phyloP scores from a whole-genome alignment of 768 basidiomycete species.

The Russula sp. region DNA sequence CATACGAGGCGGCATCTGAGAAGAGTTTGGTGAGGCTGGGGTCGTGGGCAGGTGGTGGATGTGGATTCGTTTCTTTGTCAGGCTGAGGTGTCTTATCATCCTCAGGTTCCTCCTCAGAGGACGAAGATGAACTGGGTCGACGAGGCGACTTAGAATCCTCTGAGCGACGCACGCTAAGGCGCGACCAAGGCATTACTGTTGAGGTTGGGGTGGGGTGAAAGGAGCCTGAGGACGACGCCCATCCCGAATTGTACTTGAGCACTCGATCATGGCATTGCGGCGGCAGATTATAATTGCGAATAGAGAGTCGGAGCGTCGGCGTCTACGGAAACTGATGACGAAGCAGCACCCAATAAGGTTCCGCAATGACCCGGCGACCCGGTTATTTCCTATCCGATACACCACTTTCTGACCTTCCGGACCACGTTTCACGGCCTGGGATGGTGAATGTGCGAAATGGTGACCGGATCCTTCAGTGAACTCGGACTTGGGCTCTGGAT shows the following conservation, averaged over 20 bases:
- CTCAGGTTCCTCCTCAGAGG: constrained; percentile 9
- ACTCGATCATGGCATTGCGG: too few species aligned
- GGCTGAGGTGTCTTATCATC: background rate
- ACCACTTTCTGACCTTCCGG: background rate
- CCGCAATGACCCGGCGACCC: background rate
- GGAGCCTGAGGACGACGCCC: background rate
- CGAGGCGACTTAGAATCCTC: background rate
- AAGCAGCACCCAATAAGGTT: background rate
- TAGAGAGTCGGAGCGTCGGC: background rate
- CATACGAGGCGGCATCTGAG: constrained; percentile 42
- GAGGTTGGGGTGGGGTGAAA: constrained; percentile 4
- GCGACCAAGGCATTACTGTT: constrained; percentile 15
- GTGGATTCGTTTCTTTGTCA: background rate
- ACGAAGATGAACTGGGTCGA: constrained; percentile 12
- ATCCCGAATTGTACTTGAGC: background rate
- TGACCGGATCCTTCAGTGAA: too few species aligned
- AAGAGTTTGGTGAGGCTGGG: constrained; percentile 41
- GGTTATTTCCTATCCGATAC: too few species aligned
- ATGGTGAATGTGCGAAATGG: too few species aligned
- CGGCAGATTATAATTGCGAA: background rate
- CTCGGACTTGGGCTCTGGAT: too few species aligned
- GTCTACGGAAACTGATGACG: background rate
- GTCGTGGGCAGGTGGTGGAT: background rate
- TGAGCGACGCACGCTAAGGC: background rate
- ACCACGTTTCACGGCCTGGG: too few species aligned